Base-by-base conservation (phyloP, 352 stramenopile species). In the Globisporangium irregulare region DNA sequence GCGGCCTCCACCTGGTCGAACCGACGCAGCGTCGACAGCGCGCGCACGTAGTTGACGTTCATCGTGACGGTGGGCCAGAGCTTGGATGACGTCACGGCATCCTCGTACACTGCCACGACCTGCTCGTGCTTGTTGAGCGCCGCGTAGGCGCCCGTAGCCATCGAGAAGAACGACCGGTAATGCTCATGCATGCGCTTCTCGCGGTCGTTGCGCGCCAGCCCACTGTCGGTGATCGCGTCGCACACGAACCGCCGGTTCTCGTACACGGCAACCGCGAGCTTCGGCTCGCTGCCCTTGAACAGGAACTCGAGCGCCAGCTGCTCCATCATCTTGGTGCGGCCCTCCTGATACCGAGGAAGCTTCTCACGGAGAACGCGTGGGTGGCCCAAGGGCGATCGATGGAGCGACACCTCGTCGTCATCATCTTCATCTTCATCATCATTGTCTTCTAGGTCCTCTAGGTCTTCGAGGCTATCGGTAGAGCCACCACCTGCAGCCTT, bases 1-100 rank as follows among this genome's bases (percentile, higher is more conserved):
- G 59, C 57, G 18, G 32, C 20, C 34, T 36, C 66, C 5, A 43
- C 59, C 8, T 54, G 43, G 0, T 71, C 58, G 36, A 38, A 68
- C 3, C 51, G 25, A 4, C 29, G 46, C 58, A 71, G 58, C 24
- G 36, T 55, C 32, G 60, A 25, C 18, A 71, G 66, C 34, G 66
- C 66, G 46, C 60, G 57, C 58, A 71, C 34, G 32, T 71, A 71
- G 46, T 66, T 71, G 58, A 56, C 46, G 59, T 71, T 71, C 66
- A 71, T 71, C 20, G 59, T 12, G 10, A 60, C 66, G 4, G 66
- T 71, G 10, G 66, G 66, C 66, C 57, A 71, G 58, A 71, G 57
- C 10, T 54, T 22, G 8, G 20, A 14, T 0, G 55, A 60, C 14
- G n/a, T 20, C 8, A 55, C 36, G 4, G 38, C 46, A 1, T 41